Evolutionary conservation across 2,329 filamentous ascomycete species (phyloP).

Genomic region (Fusarium sp.): DNA sequence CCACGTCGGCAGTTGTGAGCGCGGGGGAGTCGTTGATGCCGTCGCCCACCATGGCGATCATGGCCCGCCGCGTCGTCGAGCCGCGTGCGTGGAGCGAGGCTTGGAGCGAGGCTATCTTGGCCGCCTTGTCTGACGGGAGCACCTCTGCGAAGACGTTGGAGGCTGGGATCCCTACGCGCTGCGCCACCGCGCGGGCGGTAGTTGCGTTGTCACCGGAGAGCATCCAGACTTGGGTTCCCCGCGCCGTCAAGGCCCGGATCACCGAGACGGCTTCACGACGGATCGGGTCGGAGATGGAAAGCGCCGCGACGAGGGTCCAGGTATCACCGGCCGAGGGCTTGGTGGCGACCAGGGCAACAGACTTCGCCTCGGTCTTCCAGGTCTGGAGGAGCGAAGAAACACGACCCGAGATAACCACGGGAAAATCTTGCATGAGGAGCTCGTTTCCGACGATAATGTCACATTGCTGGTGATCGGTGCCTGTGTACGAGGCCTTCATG

Average conservation of each 20-base stretch:
- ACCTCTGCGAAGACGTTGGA: slow-evolving; percentile 88
- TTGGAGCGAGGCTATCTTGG: slow-evolving; percentile 75
- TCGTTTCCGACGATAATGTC: slow-evolving; percentile 80
- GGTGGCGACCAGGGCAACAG: slow-evolving; percentile 69
- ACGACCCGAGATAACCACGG: slow-evolving; percentile 53
- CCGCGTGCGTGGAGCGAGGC: slow-evolving; percentile 57
- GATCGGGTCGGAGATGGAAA: slow-evolving; percentile 85
- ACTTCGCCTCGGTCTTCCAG: slow-evolving; percentile 75
- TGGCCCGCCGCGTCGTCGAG: slow-evolving; percentile 56
- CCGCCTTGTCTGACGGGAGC: slow-evolving; percentile 84
- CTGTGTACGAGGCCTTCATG: slow-evolving; percentile 64
- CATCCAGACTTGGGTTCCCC: slow-evolving; percentile 86
- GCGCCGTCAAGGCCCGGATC: slow-evolving; percentile 71
- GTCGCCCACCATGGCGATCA: slow-evolving; percentile 87
- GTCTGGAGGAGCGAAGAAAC: slow-evolving; percentile 56
- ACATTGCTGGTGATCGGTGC: slow-evolving; percentile 43
- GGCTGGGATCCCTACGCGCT: slow-evolving; percentile 77
- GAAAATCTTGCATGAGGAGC: slow-evolving; percentile 68
- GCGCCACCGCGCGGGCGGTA: slow-evolving; percentile 85
- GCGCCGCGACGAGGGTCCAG: slow-evolving; percentile 71
- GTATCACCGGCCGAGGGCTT: slow-evolving; percentile 40
- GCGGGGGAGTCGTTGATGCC: slow-evolving; percentile 92
- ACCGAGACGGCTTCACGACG: slow-evolving; percentile 77
- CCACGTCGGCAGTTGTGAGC: slow-evolving; percentile 82
- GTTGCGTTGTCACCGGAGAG: slow-evolving; percentile 89